These are phyloP conservation scores for Boletus rubescentipes DNA, from an alignment of 768 basidiomycete species.

Conservation along the genomic window DNA sequence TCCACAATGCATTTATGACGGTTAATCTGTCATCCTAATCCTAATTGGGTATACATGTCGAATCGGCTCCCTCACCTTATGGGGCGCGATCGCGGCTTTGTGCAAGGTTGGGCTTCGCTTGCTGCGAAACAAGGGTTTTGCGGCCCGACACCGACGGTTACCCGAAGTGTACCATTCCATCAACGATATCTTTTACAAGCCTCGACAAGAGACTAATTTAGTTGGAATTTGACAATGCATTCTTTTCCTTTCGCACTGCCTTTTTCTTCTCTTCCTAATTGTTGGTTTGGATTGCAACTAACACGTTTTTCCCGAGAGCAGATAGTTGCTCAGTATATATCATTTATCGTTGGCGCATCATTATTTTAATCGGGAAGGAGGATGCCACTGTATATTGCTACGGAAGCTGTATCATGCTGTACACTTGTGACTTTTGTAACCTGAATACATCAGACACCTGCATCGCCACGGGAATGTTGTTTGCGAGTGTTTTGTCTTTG, in stretches of 20 bases:
- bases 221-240: constrained; percentile 11
- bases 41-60: constrained; percentile 24
- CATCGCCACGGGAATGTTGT: background rate
- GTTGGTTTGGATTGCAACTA: constrained; percentile 14
- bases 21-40: constrained; percentile 22
- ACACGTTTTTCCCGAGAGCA: constrained; percentile 12
- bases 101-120: background rate
- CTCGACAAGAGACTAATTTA: constrained; percentile 22
- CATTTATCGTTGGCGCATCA: constrained; percentile 12
- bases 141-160: constrained; percentile 7
- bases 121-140: constrained; percentile 12
- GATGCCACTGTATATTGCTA: constrained; percentile 15
- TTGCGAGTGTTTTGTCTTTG: constrained; percentile 24
- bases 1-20: constrained; percentile 20
- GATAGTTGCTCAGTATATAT: constrained; percentile 17
- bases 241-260: background rate
- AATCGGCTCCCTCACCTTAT: constrained; percentile 8
- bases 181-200: constrained; percentile 15
- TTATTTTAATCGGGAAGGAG: constrained; percentile 3
- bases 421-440: too few relatives aligned
- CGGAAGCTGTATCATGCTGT: constrained; percentile 22
- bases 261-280: constrained; percentile 2
- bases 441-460: background rate
- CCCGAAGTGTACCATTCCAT: constrained; percentile 23
- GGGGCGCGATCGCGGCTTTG: background rate